A percentile compares a stretch with the other conserved stretches of the same genome.
Evolutionary conservation across 1,139 yeast genomes (phyloP).

Genomic region (Blastobotrys elegans): DNA sequence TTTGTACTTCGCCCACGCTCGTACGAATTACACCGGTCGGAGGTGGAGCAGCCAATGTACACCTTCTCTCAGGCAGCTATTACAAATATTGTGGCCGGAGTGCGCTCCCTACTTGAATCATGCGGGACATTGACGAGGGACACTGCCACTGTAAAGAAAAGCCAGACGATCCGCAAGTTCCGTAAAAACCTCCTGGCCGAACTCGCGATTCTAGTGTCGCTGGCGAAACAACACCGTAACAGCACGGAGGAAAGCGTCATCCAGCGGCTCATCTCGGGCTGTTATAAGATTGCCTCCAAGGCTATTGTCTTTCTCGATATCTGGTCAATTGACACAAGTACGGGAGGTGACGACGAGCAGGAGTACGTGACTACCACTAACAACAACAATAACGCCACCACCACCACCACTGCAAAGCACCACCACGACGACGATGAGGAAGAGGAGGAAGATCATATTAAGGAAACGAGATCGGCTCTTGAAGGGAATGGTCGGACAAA

Average conservation of each 20-base stretch:
- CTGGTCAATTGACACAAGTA: constrained; percentile 45
- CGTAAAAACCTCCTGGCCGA: constrained; percentile 82
- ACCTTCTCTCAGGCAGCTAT: constrained; percentile 40
- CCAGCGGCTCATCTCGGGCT: constrained; percentile 65
- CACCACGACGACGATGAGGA: not conserved
- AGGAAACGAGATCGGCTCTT: constrained; percentile 1
- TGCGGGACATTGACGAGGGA: constrained; percentile 85
- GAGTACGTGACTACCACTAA: constrained; percentile 10
- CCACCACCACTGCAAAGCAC: not conserved
- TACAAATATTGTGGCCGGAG: constrained; percentile 76
- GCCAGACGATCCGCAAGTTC: constrained; percentile 64
- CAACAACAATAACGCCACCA: not conserved
- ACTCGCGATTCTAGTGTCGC: constrained; percentile 82
- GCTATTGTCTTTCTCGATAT: constrained; percentile 68
- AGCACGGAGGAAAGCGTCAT: constrained; percentile 62
- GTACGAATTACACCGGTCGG: constrained; percentile 14
- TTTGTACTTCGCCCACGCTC: constrained; percentile 61
- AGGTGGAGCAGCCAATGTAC: constrained; percentile 11
- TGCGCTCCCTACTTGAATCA: constrained; percentile 63
- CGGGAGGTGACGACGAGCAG: constrained; percentile 15
- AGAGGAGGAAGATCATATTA: not conserved
- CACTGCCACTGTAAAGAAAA: constrained; percentile 65
- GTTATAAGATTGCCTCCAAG: constrained; percentile 67
- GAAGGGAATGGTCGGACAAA: not conserved
- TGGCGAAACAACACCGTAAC: constrained; percentile 78